These are phyloP conservation scores for Saccharomyces pastorianus DNA, from an alignment of 1,139 yeast species.

Conservation along the genomic window DNA sequence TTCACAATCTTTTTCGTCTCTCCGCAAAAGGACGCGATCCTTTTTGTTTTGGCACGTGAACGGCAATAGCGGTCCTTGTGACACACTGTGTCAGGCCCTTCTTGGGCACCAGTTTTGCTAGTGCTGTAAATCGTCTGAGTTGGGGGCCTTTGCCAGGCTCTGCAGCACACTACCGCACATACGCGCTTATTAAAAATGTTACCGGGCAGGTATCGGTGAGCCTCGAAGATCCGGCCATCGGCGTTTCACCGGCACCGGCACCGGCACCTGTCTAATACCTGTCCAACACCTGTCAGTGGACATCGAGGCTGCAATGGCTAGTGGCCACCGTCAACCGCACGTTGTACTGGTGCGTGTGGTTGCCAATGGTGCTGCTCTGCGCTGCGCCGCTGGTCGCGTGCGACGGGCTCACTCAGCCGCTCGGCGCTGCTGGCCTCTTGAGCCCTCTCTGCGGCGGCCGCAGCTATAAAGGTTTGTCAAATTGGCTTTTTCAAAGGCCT, in stretches of 20 bases:
- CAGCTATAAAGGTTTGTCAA: background rate
- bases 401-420: background rate
- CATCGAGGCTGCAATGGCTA: background rate
- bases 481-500: background rate
- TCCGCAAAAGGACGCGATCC: background rate
- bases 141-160: background rate
- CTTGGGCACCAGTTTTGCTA: background rate
- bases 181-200: background rate
- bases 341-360: too few species aligned
- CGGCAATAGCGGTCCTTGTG: background rate
- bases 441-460: background rate
- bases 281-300: background rate
- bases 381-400: background rate
- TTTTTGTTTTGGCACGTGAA: background rate
- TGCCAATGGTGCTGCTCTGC: background rate
- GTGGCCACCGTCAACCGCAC: too few species aligned
- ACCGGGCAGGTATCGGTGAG: background rate
- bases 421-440: background rate
- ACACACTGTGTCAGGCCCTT: background rate
- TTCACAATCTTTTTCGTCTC: background rate
- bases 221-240: background rate
- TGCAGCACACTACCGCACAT: background rate
- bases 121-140: background rate
- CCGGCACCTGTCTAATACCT: background rate
- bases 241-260: background rate